These are phyloP conservation scores for Acanthamoeba royreba DNA, from an alignment of 208 protist genomes.

Conservation along the genomic window DNA sequence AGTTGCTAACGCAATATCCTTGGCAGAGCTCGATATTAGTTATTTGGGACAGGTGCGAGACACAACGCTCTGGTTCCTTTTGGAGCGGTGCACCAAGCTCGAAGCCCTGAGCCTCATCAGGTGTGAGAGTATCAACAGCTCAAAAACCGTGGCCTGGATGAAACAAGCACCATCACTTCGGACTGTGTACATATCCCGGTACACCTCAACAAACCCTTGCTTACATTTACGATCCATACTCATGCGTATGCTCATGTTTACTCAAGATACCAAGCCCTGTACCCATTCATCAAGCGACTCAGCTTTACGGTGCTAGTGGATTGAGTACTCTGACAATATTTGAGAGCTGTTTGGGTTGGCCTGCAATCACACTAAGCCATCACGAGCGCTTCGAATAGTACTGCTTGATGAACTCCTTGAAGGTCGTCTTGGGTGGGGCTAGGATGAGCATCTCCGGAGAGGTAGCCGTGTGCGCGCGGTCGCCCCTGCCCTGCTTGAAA, in stretches of 20 bases:
- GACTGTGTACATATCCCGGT: not conserved
- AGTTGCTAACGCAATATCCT: not conserved
- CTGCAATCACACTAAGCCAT: too few relatives aligned
- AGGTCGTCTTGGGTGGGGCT: not conserved
- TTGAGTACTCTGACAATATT: too few relatives aligned
- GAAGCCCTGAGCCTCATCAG: not conserved
- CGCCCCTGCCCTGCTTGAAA: not conserved
- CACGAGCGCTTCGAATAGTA: too few relatives aligned
- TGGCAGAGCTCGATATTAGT: not conserved
- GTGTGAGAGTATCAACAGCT: not conserved
- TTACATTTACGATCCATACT: not conserved
- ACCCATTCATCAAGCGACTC: not conserved
- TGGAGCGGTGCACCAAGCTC: not conserved
- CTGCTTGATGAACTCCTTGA: not conserved
- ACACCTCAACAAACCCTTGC: not conserved
- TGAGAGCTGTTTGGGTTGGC: too few relatives aligned
- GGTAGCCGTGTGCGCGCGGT: not conserved
- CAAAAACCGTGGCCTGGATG: not conserved
- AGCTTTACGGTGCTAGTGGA: not conserved
- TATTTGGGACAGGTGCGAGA: not conserved
- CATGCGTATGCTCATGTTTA: not conserved
- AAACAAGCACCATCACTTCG: not conserved
- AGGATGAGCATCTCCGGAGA: not conserved
- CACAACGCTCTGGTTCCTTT: not conserved
- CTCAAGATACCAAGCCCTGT: not conserved